Base-by-base conservation (phyloP, 2,329 filamentous ascomycete species). In the Aurifilum marmelostoma region DNA sequence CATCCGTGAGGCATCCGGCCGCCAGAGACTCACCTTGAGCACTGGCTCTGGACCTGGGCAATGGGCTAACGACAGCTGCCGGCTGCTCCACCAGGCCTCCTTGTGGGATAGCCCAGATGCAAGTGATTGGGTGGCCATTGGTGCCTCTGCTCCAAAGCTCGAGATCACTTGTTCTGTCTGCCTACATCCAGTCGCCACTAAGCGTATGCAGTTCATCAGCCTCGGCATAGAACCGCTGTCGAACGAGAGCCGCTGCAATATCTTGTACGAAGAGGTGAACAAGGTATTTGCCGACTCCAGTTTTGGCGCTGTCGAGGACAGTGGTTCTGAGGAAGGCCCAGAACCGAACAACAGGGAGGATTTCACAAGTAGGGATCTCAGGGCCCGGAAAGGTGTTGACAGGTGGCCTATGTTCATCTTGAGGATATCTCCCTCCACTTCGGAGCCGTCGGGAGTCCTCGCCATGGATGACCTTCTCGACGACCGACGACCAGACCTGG, bases 341-440 rank as follows among this genome's bases (percentile, higher is more conserved):
- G 67, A 77, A 73, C 68, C 75, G 41, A 43, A 29, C 69, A 87
- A 84, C 69, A 77, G 74, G 8, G 82, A 84, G 37, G 81, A 80
- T 1, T 86, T 82, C 67, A 86, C 83, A 1, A 80, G 77, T 41
- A 84, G 80, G 71, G 86, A 89, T 69, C 73, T 86, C 50, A 88
- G 83, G 74, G 79, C 80, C 16, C 84, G 83, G 58, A 95, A 92
- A 76, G 85, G 89, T 0, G 82, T 94, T 12, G 93, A 97, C 75
- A 87, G 88, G 64, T 96, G 93, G 89, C 94, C 95, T 0, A 95
- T 95, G 89, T 98, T 97, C 75, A 91, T 90, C 74, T 80, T 98
- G n/a, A 88, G 88, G 37, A 86, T 97, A 47, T 80, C 83, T 2
- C 74, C 64, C 50, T 27, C 37, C 27, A 21, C 39, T 24, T 37